Evolutionary conservation across 306 rosid genomes (phyloP).

Genomic region (Geum urbanum): DNA sequence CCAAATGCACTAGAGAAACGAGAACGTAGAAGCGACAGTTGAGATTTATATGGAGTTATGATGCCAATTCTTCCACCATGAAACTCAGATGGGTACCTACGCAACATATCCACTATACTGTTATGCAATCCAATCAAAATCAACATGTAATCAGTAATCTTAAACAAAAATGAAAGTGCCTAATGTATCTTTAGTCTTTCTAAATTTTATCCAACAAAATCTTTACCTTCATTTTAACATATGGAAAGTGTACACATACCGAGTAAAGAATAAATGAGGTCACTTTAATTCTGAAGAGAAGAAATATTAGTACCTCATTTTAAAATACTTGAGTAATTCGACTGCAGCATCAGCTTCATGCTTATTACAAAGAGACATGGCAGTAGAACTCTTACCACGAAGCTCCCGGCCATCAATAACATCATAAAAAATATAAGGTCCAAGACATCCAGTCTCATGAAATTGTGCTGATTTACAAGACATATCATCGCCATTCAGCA

Average conservation of each 20-base stretch:
- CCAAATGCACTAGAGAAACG: conserved; percentile 73
- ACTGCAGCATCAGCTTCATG: conserved; percentile 90
- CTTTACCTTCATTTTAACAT: conserved; percentile 22
- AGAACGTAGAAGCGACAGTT: conserved; percentile 78
- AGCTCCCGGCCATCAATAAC: conserved; percentile 71
- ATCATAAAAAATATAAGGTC: conserved; percentile 88
- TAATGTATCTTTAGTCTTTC: background rate
- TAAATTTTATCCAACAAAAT: conserved; percentile 5
- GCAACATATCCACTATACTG: conserved; percentile 20
- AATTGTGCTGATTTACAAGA: conserved; percentile 69
- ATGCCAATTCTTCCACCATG: conserved; percentile 75
- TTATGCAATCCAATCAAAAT: conserved; percentile 25
- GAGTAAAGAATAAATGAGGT: background rate
- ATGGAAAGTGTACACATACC: background rate
- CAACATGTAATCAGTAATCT: conserved; percentile 4
- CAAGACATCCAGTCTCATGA: conserved; percentile 67
- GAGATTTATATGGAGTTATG: conserved; percentile 87
- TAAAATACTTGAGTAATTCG: conserved; percentile 66
- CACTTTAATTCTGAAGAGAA: background rate
- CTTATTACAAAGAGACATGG: conserved; percentile 74
- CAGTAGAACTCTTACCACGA: conserved; percentile 70
- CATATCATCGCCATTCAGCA: conserved; percentile 72
- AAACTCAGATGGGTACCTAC: conserved; percentile 77
- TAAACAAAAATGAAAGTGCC: background rate
- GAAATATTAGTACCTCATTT: conserved; percentile 44